Conservation (phyloP, 352 stramenopile species). For the Pythium folliculosum region DNA sequence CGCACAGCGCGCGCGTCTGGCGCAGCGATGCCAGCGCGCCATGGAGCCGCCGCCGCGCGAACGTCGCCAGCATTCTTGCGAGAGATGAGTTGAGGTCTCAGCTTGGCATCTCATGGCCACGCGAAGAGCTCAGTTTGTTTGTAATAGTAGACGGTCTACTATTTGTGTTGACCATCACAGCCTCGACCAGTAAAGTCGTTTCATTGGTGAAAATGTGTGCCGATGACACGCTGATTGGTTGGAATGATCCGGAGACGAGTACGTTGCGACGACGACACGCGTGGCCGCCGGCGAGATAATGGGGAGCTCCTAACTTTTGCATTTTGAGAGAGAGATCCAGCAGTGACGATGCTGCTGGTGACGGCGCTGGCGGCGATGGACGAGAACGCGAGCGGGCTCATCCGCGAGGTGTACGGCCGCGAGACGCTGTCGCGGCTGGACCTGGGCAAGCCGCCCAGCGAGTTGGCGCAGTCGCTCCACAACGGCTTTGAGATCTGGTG, state of each 20-base stretch:
- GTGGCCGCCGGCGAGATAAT: slow-evolving; percentile 1
- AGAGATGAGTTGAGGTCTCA: background rate
- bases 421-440: slow-evolving; percentile 60
- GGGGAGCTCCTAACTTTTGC: background rate
- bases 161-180: background rate
- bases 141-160: slow-evolving; percentile 5
- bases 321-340: background rate
- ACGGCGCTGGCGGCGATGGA: slow-evolving; percentile 47
- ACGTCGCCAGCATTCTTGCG: background rate
- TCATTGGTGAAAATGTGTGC: slow-evolving; percentile 15
- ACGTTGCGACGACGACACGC: slow-evolving; percentile 8
- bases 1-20: background rate
- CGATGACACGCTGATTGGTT: no score
- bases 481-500: slow-evolving; percentile 89
- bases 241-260: background rate
- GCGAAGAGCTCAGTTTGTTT: background rate
- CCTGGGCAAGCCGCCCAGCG: slow-evolving; percentile 26
- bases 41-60: slow-evolving; percentile 1
- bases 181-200: background rate
- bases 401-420: slow-evolving; percentile 54
- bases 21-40: background rate
- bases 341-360: slow-evolving; percentile 22
- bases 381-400: slow-evolving; percentile 66
- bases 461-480: slow-evolving; percentile 59
- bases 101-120: slow-evolving; percentile 3